Evolutionary conservation across 2,329 filamentous ascomycete genomes (phyloP).

Genomic region (Fusarium cyanostomum): DNA sequence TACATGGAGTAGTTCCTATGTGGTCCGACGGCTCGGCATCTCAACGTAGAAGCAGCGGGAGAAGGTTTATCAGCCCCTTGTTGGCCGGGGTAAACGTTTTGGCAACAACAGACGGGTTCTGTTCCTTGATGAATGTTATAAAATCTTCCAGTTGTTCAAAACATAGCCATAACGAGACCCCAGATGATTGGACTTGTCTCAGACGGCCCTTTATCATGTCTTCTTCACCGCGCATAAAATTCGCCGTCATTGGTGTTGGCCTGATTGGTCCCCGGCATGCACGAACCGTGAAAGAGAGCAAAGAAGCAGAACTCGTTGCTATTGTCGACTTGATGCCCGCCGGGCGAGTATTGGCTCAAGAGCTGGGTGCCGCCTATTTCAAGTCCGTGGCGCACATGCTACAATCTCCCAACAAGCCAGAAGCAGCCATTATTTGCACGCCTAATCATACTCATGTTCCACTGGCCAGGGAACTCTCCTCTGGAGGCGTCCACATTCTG

Average conservation of each 20-base stretch:
- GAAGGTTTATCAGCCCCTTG: not conserved
- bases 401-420: constrained; percentile 50
- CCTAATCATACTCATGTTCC: constrained; percentile 67
- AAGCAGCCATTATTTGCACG: constrained; percentile 67
- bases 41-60: not conserved
- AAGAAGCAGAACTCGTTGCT: constrained; percentile 38
- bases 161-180: not conserved
- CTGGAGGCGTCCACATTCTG: constrained; percentile 60
- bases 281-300: constrained; percentile 38
- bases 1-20: too few species aligned
- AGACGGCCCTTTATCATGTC: constrained; percentile 10
- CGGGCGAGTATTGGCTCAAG: constrained; percentile 31
- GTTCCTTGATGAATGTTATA: not conserved
- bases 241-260: constrained; percentile 45
- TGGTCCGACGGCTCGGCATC: too few species aligned
- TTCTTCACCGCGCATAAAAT: constrained; percentile 7
- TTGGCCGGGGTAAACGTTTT: constrained; percentile 26
- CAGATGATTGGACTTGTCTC: not conserved
- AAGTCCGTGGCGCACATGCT: constrained; percentile 55
- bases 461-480: constrained; percentile 58
- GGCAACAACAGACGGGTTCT: not conserved
- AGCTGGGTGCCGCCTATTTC: constrained; percentile 37
- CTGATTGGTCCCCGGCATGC: constrained; percentile 47
- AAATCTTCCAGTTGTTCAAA: not conserved
- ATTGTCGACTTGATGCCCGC: constrained; percentile 44